Percentiles rank a stretch among this genome's conserved stretches.
phyloP scores from a whole-genome alignment of 257 asterid species.

The Salvia hispanica region DNA sequence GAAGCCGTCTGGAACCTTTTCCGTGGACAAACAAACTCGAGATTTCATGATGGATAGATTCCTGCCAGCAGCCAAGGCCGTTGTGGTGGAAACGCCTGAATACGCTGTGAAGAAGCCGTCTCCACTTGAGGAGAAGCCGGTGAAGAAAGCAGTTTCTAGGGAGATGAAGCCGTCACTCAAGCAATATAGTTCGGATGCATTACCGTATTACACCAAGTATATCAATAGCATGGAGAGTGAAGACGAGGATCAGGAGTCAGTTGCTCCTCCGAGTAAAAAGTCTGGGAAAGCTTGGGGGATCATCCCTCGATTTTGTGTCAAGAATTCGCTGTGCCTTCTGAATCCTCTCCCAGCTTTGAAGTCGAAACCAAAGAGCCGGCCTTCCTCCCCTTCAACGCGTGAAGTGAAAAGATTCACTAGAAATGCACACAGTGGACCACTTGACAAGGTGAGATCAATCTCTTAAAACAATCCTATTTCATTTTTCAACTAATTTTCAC shows the following conservation, averaged over 20 bases:
- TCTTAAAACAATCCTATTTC: background rate
- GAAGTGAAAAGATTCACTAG: conserved; percentile 59
- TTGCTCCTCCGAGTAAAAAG: conserved; percentile 55
- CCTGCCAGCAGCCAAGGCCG: conserved; percentile 93
- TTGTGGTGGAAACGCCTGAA: conserved; percentile 66
- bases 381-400: conserved; percentile 50
- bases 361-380: conserved; percentile 52
- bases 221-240: conserved; percentile 57
- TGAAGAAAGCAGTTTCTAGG: conserved; percentile 45
- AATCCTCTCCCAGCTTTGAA: conserved; percentile 71
- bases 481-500: background rate
- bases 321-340: conserved; percentile 68
- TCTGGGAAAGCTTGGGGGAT: conserved; percentile 75
- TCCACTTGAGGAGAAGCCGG: too few relatives aligned
- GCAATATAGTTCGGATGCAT: conserved; percentile 38
- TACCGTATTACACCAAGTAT: conserved; percentile 42
- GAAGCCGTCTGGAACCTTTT: conserved; percentile 61
- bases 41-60: conserved; percentile 90
- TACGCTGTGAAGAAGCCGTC: conserved; percentile 55
- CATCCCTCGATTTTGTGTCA: conserved; percentile 77
- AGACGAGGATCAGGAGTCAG: conserved; percentile 43
- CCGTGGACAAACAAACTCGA: conserved; percentile 59
- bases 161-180: conserved; percentile 58
- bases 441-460: conserved; percentile 60
- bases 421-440: conserved; percentile 88